Evolutionary conservation across 139 green algal species (phyloP), one percentile per base, ranked within the genome.

Genomic region (Pycnococcus provasolii): DNA sequence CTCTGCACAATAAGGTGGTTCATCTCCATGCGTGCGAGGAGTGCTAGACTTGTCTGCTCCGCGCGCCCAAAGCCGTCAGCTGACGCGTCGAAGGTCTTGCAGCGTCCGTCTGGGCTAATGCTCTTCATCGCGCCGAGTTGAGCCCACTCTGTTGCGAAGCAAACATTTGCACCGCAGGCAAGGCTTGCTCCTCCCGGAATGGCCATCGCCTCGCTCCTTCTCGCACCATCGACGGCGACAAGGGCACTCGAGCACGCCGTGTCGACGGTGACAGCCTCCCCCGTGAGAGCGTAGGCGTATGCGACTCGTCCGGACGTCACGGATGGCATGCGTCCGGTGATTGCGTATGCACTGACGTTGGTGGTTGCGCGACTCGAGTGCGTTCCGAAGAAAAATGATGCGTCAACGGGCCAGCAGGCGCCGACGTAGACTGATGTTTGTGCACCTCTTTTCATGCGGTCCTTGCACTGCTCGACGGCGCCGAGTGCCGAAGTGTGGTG

Each of bases 161-260:
- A 72, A 43, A 93, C 68, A 71, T 94, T 93, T 2, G 88, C 83
- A 9, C 90, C 90, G 9, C 64, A 72, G 42, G 83, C 52, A 11
- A 64, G 3, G 2, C 91, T 93, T 3, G 39, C 42, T 13, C 37
- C 7, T 4, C 4, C 11, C 5, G 42, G 26, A 15, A 44, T 15
- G 41, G 42, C 42, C 4, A 4, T 44, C 15, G 15, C 77, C 78
- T 70, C 58, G 26, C 43, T n/a, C 8, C 42, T 71, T 53, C 71
- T 47, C 1, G 84, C 83, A 7, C 90, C 44, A 60, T 85, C 67
- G 2, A 80, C 74, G n/a, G 86, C 77, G 2, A 94, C 85, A 26
- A 96, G 74, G 5, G 84, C 90, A 7, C 86, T 90, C 7, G 86
- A 94, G 80, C 89, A 96, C 3, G 89, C 89, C 2, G 86, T 90